phyloP scores from a whole-genome alignment of 2,329 filamentous ascomycete species.

The Neofusicoccum parvum region DNA sequence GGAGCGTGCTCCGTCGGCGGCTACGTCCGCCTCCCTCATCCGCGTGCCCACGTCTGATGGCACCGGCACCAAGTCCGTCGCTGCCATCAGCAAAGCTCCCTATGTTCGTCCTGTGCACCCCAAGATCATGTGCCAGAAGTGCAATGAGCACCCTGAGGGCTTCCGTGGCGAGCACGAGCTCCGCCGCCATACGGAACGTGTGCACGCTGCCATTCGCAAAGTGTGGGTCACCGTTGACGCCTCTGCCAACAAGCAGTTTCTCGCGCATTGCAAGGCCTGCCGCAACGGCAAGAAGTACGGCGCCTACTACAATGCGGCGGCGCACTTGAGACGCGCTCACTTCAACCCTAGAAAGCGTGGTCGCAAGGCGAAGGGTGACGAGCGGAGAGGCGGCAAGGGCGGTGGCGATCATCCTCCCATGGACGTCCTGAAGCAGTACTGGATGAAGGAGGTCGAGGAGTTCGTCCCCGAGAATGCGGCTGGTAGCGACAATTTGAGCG shows the following conservation, averaged over 20 bases:
- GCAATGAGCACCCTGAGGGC: constrained; percentile 71
- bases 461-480: constrained; percentile 30
- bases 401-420: constrained; percentile 64
- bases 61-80: constrained; percentile 52
- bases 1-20: constrained; percentile 31
- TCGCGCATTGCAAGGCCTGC: constrained; percentile 84
- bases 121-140: constrained; percentile 71
- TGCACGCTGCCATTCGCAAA: constrained; percentile 64
- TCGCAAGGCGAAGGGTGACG: constrained; percentile 58
- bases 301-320: constrained; percentile 92
- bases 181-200: constrained; percentile 57
- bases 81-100: constrained; percentile 53
- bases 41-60: constrained; percentile 24
- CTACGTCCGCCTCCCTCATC: constrained; percentile 26
- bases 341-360: constrained; percentile 72
- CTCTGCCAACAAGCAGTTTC: constrained; percentile 62
- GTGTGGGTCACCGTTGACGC: constrained; percentile 67
- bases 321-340: constrained; percentile 83
- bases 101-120: constrained; percentile 68
- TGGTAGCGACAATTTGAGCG: background rate
- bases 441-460: constrained; percentile 62
- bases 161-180: constrained; percentile 85
- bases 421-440: constrained; percentile 59
- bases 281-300: constrained; percentile 76
- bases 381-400: constrained; percentile 63